Base-by-base conservation (phyloP, 495 filamentous ascomycete species). In the Schizothecium vesticola region DNA sequence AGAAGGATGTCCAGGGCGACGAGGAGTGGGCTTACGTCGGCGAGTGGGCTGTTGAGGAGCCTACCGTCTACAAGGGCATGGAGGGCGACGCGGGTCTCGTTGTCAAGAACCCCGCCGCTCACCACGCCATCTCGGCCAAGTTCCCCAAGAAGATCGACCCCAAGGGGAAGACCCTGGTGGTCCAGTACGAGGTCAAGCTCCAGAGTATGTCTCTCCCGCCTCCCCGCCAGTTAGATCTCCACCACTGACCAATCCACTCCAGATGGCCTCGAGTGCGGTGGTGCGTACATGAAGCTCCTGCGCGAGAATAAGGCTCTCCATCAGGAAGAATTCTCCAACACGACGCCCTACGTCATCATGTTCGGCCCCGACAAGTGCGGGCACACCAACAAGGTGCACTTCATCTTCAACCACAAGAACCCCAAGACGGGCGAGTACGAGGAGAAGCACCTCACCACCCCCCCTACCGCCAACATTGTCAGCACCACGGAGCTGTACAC, bases 321-420 rank as follows among this genome's bases (percentile, higher is more conserved):
- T 82, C 86, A 90, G 76, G 95, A 98, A 66, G 96, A 99, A 83
- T 99, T 99, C 86, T 95, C 93, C 75, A 97, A 99, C 82, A 86
- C 89, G 60, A 94, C 94, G 59, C 96, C 96, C 51, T 99, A 99
- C 79, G 91, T 99, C 71, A 96, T 99, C 85, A 98, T 98, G 96
- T 99, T 99, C 80, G 96, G 96, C 72, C 96, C 96, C 75, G 96
- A 99, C 85, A 99, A 97, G 89, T 99, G 96, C 80, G 96, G 95
- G 81, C 87, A 91, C 76, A 98, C 93, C 79, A 99, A 99, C 88
- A 98, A 98, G 90, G 92, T 99, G 66, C 96, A 99, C 86, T 97
- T 99, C 83, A 99, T 99, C 82, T 96, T 99, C 90, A 94, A 95
- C 79, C 96, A 98, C 91, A 99, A 98, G 91, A 99, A 98, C 88